Evolutionary conservation across 768 basidiomycete genomes (phyloP).

Genomic region (Kwoniella heveanensis): DNA sequence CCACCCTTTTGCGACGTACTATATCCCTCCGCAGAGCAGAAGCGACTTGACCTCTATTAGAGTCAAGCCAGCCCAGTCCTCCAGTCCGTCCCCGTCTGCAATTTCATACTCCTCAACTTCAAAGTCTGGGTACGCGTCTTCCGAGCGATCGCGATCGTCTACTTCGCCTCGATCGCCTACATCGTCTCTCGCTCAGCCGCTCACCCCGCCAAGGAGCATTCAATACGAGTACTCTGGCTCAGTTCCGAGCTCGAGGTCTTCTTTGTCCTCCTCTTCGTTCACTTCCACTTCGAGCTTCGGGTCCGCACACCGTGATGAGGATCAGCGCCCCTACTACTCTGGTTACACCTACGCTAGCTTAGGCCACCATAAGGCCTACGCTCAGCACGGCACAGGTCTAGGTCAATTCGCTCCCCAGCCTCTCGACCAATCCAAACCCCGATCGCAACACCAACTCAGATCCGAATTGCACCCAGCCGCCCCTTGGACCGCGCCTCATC

Average conservation of each 20-base stretch:
- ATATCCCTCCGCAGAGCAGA: slow-evolving; percentile 4
- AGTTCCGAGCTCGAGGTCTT: background rate
- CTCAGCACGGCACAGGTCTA: background rate
- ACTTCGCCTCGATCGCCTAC: slow-evolving; percentile 5
- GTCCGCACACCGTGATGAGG: background rate
- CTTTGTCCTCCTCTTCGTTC: background rate
- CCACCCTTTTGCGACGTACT: slow-evolving; percentile 29
- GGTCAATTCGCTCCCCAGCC: slow-evolving; percentile 13
- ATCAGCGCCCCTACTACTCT: background rate
- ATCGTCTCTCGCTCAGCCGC: slow-evolving; percentile 10
- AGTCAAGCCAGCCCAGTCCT: background rate
- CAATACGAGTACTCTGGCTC: background rate
- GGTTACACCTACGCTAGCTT: background rate
- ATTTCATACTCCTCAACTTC: background rate
- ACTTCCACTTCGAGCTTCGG: background rate
- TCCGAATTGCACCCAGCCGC: no score
- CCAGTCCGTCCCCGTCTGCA: no score
- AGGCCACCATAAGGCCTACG: background rate
- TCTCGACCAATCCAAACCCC: slow-evolving; percentile 1
- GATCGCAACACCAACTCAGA: no score
- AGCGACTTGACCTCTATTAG: no score
- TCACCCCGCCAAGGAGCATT: slow-evolving; percentile 1
- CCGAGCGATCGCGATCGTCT: background rate
- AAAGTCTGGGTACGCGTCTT: background rate
- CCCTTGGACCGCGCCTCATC: background rate